These are phyloP conservation scores for Sporothrix pallida DNA, from an alignment of 2,329 filamentous ascomycete species.

Conservation along the genomic window DNA sequence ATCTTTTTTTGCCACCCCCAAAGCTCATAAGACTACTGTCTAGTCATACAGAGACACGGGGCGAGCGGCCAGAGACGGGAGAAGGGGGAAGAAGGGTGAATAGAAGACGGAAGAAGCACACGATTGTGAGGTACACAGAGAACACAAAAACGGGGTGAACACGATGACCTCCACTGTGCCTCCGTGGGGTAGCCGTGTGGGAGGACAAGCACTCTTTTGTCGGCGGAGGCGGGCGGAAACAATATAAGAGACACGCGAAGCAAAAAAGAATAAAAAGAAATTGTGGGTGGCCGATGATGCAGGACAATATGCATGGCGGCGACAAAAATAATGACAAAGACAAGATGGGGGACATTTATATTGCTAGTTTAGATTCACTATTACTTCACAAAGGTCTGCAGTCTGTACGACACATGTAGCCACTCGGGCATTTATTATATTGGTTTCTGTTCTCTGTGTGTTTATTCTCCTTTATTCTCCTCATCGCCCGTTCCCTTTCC, in stretches of 20 bases:
- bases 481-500: not conserved
- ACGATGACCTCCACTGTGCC: not conserved
- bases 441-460: not conserved
- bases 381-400: too few species aligned
- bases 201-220: not conserved
- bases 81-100: not conserved
- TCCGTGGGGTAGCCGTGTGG: constrained; percentile 8
- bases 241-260: not conserved
- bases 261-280: not conserved
- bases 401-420: not conserved
- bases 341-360: not conserved
- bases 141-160: too few species aligned
- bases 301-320: not conserved
- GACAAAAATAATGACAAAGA: not conserved
- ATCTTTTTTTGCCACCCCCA: constrained; percentile 1
- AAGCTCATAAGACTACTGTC: not conserved
- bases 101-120: not conserved
- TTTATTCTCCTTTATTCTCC: not conserved
- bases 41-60: constrained; percentile 11
- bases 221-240: not conserved
- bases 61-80: not conserved
- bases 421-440: not conserved
- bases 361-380: not conserved
- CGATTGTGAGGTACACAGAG: not conserved
- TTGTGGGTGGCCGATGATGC: constrained; percentile 13